phyloP scores from a whole-genome alignment of 495 filamentous ascomycete species.

The Aspergillus indologenus region DNA sequence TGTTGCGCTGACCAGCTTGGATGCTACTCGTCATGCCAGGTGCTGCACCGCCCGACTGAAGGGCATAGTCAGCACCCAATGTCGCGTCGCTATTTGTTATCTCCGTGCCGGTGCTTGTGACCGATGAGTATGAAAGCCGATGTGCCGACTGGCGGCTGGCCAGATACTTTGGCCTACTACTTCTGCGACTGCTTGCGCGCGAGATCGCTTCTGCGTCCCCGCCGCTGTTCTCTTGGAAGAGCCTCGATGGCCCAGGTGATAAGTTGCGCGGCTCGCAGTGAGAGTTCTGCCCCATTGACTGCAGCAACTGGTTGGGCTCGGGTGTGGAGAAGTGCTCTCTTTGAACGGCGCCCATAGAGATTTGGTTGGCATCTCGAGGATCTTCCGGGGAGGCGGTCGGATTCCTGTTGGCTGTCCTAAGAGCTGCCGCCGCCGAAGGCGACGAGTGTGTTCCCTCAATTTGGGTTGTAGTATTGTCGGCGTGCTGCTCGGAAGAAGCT shows the following conservation, averaged over 20 bases:
- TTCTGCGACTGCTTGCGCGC: slow-evolving; percentile 36
- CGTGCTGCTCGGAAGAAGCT: slow-evolving; percentile 26
- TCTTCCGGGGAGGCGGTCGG: slow-evolving; percentile 23
- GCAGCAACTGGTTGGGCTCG: slow-evolving; percentile 28
- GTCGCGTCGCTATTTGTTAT: slow-evolving; percentile 65
- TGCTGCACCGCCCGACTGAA: slow-evolving; percentile 76
- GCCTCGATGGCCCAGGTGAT: slow-evolving; percentile 37
- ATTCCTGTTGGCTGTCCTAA: slow-evolving; percentile 45
- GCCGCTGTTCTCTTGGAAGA: slow-evolving; percentile 32
- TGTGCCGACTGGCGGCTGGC: slow-evolving; percentile 71
- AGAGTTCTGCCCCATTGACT: slow-evolving; percentile 32
- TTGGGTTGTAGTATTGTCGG: slow-evolving; percentile 52
- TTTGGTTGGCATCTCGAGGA: slow-evolving; percentile 18
- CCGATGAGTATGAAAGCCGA: slow-evolving; percentile 74
- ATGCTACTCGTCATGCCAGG: slow-evolving; percentile 55
- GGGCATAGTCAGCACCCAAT: slow-evolving; percentile 77
- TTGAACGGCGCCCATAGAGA: slow-evolving; percentile 27
- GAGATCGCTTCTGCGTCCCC: slow-evolving; percentile 24
- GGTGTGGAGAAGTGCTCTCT: slow-evolving; percentile 22
- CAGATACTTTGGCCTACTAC: slow-evolving; percentile 66
- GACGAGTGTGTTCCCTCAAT: slow-evolving; percentile 63
- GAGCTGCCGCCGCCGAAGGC: slow-evolving; percentile 62
- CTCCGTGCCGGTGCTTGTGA: slow-evolving; percentile 59
- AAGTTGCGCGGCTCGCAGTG: slow-evolving; percentile 28
- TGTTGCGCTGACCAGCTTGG: slow-evolving; percentile 40